Percentiles rank a stretch among this genome's conserved stretches.
Evolutionary conservation across 768 basidiomycete genomes (phyloP).

Genomic region (Suillus occidentalis): DNA sequence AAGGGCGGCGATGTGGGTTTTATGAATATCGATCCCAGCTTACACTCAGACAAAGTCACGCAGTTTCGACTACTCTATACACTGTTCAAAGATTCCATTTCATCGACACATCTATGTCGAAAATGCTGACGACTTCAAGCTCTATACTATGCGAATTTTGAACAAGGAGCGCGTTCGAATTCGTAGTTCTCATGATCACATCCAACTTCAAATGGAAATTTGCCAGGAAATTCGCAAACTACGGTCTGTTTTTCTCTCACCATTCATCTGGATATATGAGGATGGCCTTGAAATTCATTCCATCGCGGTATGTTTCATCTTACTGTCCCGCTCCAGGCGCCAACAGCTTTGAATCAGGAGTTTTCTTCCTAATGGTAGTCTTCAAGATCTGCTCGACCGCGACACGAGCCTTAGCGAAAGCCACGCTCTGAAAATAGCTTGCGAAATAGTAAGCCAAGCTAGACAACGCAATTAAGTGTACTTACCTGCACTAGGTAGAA

Average conservation of each 20-base stretch:
- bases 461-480: not conserved
- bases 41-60: constrained; percentile 17
- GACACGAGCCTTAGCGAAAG: constrained; percentile 37
- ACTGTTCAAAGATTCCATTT: constrained; percentile 6
- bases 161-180: constrained; percentile 13
- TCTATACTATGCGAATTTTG: constrained; percentile 33
- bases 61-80: constrained; percentile 38
- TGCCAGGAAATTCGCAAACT: constrained; percentile 37
- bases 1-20: constrained; percentile 8
- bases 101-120: constrained; percentile 21
- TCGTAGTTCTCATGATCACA: constrained; percentile 17
- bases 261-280: constrained; percentile 41
- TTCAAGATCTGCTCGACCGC: constrained; percentile 32
- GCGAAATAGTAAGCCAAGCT: constrained; percentile 45
- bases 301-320: constrained; percentile 36
- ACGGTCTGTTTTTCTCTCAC: constrained; percentile 38
- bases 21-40: constrained; percentile 14
- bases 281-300: constrained; percentile 39
- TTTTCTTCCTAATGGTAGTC: constrained; percentile 31
- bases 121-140: constrained; percentile 31
- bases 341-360: constrained; percentile 29
- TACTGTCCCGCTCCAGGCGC: constrained; percentile 8
- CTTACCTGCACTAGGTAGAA: constrained; percentile 26
- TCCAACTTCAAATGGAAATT: constrained; percentile 33
- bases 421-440: constrained; percentile 43